Conservation (phyloP, 768 basidiomycete genomes). For the Boletellus emodensis region DNA sequence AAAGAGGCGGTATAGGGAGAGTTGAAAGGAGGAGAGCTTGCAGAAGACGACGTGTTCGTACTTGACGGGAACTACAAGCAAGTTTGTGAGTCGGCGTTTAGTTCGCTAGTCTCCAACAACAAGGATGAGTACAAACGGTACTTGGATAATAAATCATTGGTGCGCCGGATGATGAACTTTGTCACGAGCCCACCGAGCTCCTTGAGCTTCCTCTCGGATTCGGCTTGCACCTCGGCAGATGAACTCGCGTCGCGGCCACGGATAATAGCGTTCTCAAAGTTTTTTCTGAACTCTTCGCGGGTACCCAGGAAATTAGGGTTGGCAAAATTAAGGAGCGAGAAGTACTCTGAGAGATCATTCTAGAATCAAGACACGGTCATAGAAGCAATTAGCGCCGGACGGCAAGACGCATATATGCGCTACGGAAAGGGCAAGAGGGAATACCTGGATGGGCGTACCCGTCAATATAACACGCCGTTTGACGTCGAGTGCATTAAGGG, state of each 20-base stretch:
- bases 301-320: slow-evolving; percentile 88
- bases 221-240: slow-evolving; percentile 69
- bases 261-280: slow-evolving; percentile 89
- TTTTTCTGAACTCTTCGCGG: slow-evolving; percentile 89
- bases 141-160: slow-evolving; percentile 92
- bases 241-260: slow-evolving; percentile 88
- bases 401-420: slow-evolving; percentile 4
- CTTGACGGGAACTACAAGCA: slow-evolving; percentile 84
- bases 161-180: slow-evolving; percentile 92
- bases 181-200: slow-evolving; percentile 84
- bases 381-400: neutral
- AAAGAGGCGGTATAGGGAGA: slow-evolving; percentile 82
- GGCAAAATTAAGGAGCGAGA: slow-evolving; percentile 88
- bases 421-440: neutral
- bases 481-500: slow-evolving; percentile 78
- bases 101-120: neutral
- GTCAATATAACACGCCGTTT: slow-evolving; percentile 90
- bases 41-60: slow-evolving; percentile 99
- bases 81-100: slow-evolving; percentile 6
- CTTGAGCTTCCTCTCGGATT: slow-evolving; percentile 85
- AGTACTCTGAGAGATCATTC: slow-evolving; percentile 94
- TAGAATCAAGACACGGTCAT: slow-evolving; percentile 26
- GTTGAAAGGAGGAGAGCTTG: slow-evolving; percentile 75
- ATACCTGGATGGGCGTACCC: slow-evolving; percentile 87
- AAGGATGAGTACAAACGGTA: slow-evolving; percentile 58